Evolutionary conservation across 2,329 filamentous ascomycete genomes (phyloP), one percentile per base, ranked within the genome.

Genomic region (Fusarium domesticum): DNA sequence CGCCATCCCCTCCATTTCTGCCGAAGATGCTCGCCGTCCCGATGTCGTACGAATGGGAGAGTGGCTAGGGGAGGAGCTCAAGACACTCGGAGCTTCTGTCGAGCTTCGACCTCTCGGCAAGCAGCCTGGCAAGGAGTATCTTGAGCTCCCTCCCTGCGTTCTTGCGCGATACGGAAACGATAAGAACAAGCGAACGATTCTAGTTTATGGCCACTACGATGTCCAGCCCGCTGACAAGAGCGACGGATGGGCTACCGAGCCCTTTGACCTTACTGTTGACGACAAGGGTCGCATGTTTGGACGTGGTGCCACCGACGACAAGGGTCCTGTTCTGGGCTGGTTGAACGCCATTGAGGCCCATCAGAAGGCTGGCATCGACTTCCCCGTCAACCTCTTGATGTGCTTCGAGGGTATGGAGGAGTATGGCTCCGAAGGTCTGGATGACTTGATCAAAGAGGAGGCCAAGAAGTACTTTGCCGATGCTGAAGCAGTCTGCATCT

Each of bases 381-480:
- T 98, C 66, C 93, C 93, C 7, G 93, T 98, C 64, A 98, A 98
- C 74, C 78, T 98, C 56, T 81, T 98, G 54, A 97, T 96, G 89
- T 98, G 93, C 77, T 97, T 98, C 60, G 93, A 98, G 77, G 93
- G 93, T 37, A 98, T 98, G 93, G 93, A 98, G 73, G 93, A 98
- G 74, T 96, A 95, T 67, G 93, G 93, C 39, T 96, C 91, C 0
- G 92, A 97, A 67, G 93, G 93, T 30, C 78, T 98, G 43, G 93
- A 98, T 63, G 92, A 96, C 59, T 87, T 97, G 56, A 96, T 98
- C 70, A 78, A 87, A 57, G 84, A 81, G 36, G 93, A 98, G 73
- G 90, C 87, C 56, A 89, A 95, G 73, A 87, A 88, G 61, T 97
- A 85, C 77, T 98, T 98, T 75, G 89, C 89, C 63, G 92, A 96